Evolutionary conservation across 2,329 filamentous ascomycete species (phyloP).

Genomic region (Alternaria sp.): DNA sequence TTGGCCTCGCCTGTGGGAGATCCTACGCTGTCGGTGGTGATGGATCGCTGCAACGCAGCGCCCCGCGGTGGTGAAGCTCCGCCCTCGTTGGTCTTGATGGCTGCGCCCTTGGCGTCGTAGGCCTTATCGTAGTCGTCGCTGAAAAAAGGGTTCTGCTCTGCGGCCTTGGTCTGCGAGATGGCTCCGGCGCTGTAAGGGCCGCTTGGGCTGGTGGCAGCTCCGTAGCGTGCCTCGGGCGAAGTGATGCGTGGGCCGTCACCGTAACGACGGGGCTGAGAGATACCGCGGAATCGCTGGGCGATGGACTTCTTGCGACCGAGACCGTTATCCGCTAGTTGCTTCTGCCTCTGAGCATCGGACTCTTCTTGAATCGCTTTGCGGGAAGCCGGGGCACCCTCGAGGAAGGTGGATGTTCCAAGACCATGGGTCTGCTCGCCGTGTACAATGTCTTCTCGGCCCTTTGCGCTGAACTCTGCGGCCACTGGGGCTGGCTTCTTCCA

Average conservation of each 20-base stretch:
- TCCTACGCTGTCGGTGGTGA: slow-evolving; percentile 41
- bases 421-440: slow-evolving; percentile 85
- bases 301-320: slow-evolving; percentile 92
- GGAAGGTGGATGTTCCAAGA: slow-evolving; percentile 90
- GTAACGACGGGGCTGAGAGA: slow-evolving; percentile 72
- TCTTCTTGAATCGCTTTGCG: slow-evolving; percentile 77
- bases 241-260: slow-evolving; percentile 49
- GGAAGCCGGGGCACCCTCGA: slow-evolving; percentile 91
- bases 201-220: slow-evolving; percentile 34
- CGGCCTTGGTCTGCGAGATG: slow-evolving; percentile 42
- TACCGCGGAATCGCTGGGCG: slow-evolving; percentile 86
- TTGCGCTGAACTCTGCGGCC: slow-evolving; percentile 46
- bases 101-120: slow-evolving; percentile 68
- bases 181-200: slow-evolving; percentile 51
- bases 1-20: slow-evolving; percentile 33
- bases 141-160: slow-evolving; percentile 77
- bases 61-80: slow-evolving; percentile 38
- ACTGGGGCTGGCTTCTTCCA: slow-evolving; percentile 43
- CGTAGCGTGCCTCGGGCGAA: slow-evolving; percentile 62
- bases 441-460: slow-evolving; percentile 66
- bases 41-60: slow-evolving; percentile 37
- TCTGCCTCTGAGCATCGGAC: slow-evolving; percentile 63
- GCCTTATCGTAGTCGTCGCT: slow-evolving; percentile 72
- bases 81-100: slow-evolving; percentile 59
- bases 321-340: slow-evolving; percentile 48